Base-by-base conservation (phyloP, 2,329 filamentous ascomycete genomes). In the Annulohypoxylon truncatum region DNA sequence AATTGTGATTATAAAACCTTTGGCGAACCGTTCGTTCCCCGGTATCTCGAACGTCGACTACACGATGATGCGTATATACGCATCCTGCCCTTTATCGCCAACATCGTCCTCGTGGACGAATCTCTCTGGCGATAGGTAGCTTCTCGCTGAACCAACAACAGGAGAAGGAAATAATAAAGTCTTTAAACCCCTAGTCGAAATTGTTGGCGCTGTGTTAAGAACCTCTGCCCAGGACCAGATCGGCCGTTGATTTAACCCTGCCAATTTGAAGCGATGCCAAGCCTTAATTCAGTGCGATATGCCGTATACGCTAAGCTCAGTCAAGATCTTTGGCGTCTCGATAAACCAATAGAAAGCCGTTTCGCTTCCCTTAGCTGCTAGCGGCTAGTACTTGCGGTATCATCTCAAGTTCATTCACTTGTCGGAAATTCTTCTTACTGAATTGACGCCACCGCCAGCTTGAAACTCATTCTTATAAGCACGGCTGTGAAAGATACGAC, bases 291-390 rank as follows among this genome's bases (percentile, higher is more conserved):
- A 55, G 29, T 5, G 31, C 26, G 29, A n/a, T 44, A 18, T 38
- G 40, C 12, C 18, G 33, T 52, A 26, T 33, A 40, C 50, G 26
- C 55, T 64, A 64, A 56, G 35, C 60, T 52, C 10, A 40, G 22
- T 62, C n/a, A 22, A 51, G 64, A 20, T 51, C 28, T 38, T 38
- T 35, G 26, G 55, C 47, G 40, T 24, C 4, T 38, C 22, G 6
- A 26, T 28, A 20, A 40, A 24, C 64, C 60, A 67, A 67, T 67
- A 10, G 18, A 54, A 13, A 20, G 10, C 13, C 38, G 40, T 53
- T 26, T 67, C 64, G 64, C 64, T 64, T 67, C 31, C 6, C 31
- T 53, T 67, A 53, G 44, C 64, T 61, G 7, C 15, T 57, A n/a
- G 47, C 46, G 22, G 61, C 28, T 67, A 64, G 56, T 20, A 50